Evolutionary conservation across 2,329 filamentous ascomycete genomes (phyloP), one percentile per base, ranked within the genome.

Genomic region (Colletotrichum caudatum): DNA sequence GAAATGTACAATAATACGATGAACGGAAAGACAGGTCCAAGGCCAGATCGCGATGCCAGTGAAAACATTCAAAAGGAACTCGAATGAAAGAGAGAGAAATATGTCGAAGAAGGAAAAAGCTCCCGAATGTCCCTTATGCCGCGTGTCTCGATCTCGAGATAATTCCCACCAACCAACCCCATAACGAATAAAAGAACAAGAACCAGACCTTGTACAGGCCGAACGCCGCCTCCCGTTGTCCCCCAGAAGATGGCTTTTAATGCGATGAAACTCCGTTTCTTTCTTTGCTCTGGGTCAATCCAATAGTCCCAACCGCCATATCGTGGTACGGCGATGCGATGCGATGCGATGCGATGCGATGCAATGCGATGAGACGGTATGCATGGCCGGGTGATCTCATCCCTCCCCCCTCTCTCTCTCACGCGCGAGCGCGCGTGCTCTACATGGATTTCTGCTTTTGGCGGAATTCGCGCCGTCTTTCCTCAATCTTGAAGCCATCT

Each of bases 391-490:
- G 39, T 39, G n/a, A 23, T 51, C 26, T 14, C 59, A 14, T 48
- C 46, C 23, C 46, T 5, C 18, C 14, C 6, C 18, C 14, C 6
- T 3, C 26, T 3, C 26, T 29, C 26, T 18, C 23, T 50, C 29
- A 35, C 53, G 5, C 29, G 26, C 65, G 26, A 35, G 35, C 3
- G 35, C 14, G 39, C 26, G 20, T 29, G 26, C n/a, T 26, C 33
- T 57, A 62, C 39, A 54, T 53, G 26, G 23, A 29, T 35, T 54
- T 39, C 18, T 64, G 50, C 60, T 71, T 73, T 61, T 74, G 67
- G n/a, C 73, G 73, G 26, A 71, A 69, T 51, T 74, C 73, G 35
- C 73, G 73, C 50, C 73, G 73, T 50, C 57, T 74, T 44, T 68
- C 65, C 53, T 74, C 73, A 51, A 65, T 66, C 58, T 74, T 73